These are phyloP conservation scores for Meripilus lineatus DNA, from an alignment of 1,284 basidiomycete species.

Conservation along the genomic window DNA sequence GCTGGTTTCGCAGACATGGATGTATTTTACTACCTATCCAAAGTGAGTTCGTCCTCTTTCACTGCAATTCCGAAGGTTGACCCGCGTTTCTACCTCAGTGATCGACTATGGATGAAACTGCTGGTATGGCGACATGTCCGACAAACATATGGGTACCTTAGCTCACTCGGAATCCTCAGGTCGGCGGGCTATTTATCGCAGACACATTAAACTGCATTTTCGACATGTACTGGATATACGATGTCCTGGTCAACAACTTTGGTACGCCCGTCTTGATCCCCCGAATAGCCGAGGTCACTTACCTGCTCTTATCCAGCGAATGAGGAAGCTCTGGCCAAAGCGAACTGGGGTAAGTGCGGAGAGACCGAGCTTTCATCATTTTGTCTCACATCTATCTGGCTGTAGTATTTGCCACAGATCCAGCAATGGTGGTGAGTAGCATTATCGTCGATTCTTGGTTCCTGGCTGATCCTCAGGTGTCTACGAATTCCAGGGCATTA, in stretches of 20 bases:
- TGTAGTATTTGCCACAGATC: too few species aligned
- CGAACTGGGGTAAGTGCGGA: slow-evolving; percentile 30
- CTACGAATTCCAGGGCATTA: slow-evolving; percentile 33
- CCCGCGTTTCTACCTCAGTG: slow-evolving; percentile 19
- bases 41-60: slow-evolving; percentile 21
- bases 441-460: too few species aligned
- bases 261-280: too few species aligned
- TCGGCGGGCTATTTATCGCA: slow-evolving; percentile 28
- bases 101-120: slow-evolving; percentile 30
- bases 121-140: slow-evolving; percentile 28
- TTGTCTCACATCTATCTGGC: too few species aligned
- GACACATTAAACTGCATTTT: slow-evolving; percentile 36
- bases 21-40: slow-evolving; percentile 36
- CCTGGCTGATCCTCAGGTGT: too few species aligned
- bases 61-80: neutral
- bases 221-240: slow-evolving; percentile 34
- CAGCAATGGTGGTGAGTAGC: too few species aligned
- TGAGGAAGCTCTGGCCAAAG: slow-evolving; percentile 20
- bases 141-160: too few species aligned
- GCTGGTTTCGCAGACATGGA: slow-evolving; percentile 36
- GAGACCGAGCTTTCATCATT: too few species aligned
- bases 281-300: too few species aligned
- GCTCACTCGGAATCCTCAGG: too few species aligned
- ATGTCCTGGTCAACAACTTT: slow-evolving; percentile 31
- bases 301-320: too few species aligned